These are phyloP conservation scores for Knufia fluminis DNA, from an alignment of 2,329 filamentous ascomycete genomes.

Conservation along the genomic window DNA sequence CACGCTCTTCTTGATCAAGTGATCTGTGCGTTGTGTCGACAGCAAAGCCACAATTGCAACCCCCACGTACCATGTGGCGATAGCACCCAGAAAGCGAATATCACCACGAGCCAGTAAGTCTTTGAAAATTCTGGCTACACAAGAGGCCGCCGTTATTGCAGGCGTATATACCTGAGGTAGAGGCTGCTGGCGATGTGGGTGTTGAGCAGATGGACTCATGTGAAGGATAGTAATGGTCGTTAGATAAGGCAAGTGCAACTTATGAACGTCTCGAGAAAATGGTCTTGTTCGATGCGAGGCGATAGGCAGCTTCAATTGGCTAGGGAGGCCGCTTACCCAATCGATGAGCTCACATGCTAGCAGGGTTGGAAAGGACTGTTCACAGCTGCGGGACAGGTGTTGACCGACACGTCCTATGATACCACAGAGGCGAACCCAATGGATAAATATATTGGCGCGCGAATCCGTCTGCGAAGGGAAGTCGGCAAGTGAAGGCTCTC, in stretches of 20 bases:
- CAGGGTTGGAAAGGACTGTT: conserved; percentile 16
- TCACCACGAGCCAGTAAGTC: conserved; percentile 33
- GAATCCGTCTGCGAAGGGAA: conserved; percentile 28
- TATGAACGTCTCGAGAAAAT: conserved; percentile 36
- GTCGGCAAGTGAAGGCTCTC: conserved; percentile 31
- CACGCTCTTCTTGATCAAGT: conserved; percentile 28
- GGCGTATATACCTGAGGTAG: conserved; percentile 32
- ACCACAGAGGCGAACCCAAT: conserved; percentile 35
- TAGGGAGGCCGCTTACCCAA: conserved; percentile 31
- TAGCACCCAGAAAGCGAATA: conserved; percentile 34
- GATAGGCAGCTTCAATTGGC: conserved; percentile 29
- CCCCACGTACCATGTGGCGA: conserved; percentile 36
- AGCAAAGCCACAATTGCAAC: conserved; percentile 35
- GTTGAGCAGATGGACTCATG: conserved; percentile 29
- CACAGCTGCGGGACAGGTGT: conserved; percentile 25
- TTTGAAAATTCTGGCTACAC: conserved; percentile 31
- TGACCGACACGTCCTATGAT: conserved; percentile 36
- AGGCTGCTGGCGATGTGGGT: no score
- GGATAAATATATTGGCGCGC: conserved; percentile 35
- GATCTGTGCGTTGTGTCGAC: conserved; percentile 29
- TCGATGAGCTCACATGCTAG: conserved; percentile 29
- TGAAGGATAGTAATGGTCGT: conserved; percentile 35
- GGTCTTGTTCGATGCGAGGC: conserved; percentile 23
- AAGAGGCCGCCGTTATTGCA: conserved; percentile 34
- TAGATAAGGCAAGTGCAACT: conserved; percentile 36